A percentile compares a stretch with the other conserved stretches of the same genome.
phyloP scores from a whole-genome alignment of 192 early-diverging fungal species.

The Coemansia sp. region DNA sequence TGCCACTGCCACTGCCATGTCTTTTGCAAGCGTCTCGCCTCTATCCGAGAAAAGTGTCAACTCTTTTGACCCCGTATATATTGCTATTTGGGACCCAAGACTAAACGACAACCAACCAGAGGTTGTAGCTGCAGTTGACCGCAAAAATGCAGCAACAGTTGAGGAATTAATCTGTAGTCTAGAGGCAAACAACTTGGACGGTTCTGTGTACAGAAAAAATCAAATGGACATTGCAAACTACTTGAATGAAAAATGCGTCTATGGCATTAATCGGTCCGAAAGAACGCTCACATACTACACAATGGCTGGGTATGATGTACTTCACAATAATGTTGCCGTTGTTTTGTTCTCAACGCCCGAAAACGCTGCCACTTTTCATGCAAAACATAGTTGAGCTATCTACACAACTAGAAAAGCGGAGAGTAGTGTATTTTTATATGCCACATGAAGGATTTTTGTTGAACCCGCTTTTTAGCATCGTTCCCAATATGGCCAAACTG shows the following conservation, averaged over 20 bases:
- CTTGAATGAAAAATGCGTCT: background rate
- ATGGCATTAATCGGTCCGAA: background rate
- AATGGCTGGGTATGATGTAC: background rate
- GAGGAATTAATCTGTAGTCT: background rate
- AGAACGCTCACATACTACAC: background rate
- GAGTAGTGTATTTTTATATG: background rate
- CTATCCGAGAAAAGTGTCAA: background rate
- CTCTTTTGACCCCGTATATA: background rate
- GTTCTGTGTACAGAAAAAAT: background rate
- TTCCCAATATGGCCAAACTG: background rate
- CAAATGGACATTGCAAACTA: background rate
- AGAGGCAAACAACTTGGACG: background rate
- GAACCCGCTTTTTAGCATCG: background rate
- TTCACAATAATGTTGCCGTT: background rate
- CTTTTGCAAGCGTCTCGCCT: background rate
- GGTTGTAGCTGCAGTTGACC: background rate
- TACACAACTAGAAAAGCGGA: background rate
- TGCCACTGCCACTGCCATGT: background rate
- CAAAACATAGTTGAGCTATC: too few species aligned
- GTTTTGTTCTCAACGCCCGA: too few species aligned
- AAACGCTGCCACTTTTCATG: too few species aligned
- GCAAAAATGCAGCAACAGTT: background rate
- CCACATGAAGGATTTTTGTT: background rate
- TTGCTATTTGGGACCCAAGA: background rate
- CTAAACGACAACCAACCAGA: background rate